phyloP scores from a whole-genome alignment of 2,329 filamentous ascomycete genomes.

The Parastagonospora nodorum region DNA sequence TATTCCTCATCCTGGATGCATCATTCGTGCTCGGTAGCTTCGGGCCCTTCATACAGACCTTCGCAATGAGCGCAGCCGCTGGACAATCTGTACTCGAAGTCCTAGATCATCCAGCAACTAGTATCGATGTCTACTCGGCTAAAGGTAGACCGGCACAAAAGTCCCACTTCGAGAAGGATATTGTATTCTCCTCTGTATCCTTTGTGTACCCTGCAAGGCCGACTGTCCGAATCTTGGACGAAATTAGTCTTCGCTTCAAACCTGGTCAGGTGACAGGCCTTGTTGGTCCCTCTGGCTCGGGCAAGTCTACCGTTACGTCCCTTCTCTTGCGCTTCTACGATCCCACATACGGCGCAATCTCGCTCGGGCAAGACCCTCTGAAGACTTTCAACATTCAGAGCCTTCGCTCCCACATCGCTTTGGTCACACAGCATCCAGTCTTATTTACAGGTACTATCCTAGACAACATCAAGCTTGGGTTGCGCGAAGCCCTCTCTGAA shows the following conservation, averaged over 20 bases:
- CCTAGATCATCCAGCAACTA: slow-evolving; percentile 47
- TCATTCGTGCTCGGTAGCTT: slow-evolving; percentile 67
- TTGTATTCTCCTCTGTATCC: slow-evolving; percentile 46
- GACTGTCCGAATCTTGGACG: slow-evolving; percentile 47
- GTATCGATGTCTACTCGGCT: slow-evolving; percentile 47
- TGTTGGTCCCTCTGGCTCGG: slow-evolving; percentile 52
- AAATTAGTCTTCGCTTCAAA: slow-evolving; percentile 42
- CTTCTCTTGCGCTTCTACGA: slow-evolving; percentile 50
- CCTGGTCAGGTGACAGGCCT: slow-evolving; percentile 52
- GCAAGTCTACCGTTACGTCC: slow-evolving; percentile 52
- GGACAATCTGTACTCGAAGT: slow-evolving; percentile 53
- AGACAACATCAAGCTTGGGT: slow-evolving; percentile 44
- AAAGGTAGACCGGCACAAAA: slow-evolving; percentile 24
- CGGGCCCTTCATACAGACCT: slow-evolving; percentile 65
- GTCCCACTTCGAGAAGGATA: slow-evolving; percentile 31
- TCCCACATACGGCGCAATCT: slow-evolving; percentile 33
- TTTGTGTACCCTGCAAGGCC: slow-evolving; percentile 54
- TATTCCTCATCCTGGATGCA: slow-evolving; percentile 67
- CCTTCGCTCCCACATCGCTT: slow-evolving; percentile 37
- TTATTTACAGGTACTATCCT: slow-evolving; percentile 44
- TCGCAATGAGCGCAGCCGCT: slow-evolving; percentile 58
- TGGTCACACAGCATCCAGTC: slow-evolving; percentile 41
- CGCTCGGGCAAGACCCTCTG: slow-evolving; percentile 33
- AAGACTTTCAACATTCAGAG: slow-evolving; percentile 36
- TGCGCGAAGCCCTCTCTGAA: slow-evolving; percentile 27